phyloP scores from a whole-genome alignment of 306 rosid species.

The Quercus suber region DNA sequence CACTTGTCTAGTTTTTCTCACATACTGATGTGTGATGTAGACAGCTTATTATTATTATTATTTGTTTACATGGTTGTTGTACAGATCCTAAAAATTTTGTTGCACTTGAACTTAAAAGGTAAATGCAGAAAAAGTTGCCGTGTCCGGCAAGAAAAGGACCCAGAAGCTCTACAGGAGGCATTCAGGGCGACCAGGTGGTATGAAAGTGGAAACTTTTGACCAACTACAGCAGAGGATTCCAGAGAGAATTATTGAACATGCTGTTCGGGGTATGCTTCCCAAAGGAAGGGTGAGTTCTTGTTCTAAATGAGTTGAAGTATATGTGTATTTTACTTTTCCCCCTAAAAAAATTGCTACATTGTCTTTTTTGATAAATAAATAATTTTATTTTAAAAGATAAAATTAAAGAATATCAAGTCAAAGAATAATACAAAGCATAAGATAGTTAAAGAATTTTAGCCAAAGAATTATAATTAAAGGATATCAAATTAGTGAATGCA shows the following conservation, averaged over 20 bases:
- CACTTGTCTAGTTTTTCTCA: background rate
- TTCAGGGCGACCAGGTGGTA: conserved; percentile 99
- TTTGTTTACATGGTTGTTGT: background rate
- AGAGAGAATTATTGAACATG: conserved; percentile 92
- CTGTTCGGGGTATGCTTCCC: conserved; percentile 99
- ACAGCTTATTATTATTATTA: background rate
- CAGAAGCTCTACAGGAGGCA: conserved; percentile 96
- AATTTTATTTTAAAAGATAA: too few relatives aligned
- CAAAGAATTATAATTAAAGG: too few relatives aligned
- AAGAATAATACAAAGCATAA: too few relatives aligned
- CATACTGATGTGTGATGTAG: conserved; percentile 3
- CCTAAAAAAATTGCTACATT: background rate
- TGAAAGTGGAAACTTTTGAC: conserved; percentile 89
- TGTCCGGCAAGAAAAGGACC: conserved; percentile 87
- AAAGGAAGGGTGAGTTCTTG: conserved; percentile 87
- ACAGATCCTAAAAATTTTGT: conserved; percentile 16
- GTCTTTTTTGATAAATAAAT: background rate
- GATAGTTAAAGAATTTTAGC: too few relatives aligned
- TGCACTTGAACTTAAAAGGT: conserved; percentile 47
- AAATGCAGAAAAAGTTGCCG: conserved; percentile 95
- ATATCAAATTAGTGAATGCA: too few relatives aligned
- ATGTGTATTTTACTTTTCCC: background rate
- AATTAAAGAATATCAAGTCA: too few relatives aligned
- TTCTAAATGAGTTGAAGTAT: background rate
- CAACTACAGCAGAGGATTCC: conserved; percentile 95